Evolutionary conservation across 169 alveolate species (phyloP).

Genomic region (Babesia ovis): DNA sequence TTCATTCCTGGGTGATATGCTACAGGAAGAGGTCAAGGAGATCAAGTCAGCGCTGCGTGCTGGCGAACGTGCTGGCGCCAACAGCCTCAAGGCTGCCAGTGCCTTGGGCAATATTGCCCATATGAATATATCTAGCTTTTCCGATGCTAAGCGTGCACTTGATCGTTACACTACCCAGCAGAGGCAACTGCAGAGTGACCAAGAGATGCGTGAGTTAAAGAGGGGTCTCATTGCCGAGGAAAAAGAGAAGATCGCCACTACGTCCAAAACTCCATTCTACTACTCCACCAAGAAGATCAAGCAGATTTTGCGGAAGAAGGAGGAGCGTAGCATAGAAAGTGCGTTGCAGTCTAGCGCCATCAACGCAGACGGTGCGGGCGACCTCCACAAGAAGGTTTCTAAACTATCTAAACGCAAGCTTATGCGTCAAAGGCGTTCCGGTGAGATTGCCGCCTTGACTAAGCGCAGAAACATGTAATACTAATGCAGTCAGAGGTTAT

Average conservation of each 20-base stretch:
- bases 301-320: constrained; percentile 37
- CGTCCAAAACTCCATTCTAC: constrained; percentile 60
- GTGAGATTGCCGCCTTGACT: not conserved
- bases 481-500: no score
- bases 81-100: constrained; percentile 36
- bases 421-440: constrained; percentile 33
- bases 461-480: not conserved
- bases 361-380: constrained; percentile 41
- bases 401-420: constrained; percentile 18
- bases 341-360: constrained; percentile 50
- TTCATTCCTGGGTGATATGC: constrained; percentile 60
- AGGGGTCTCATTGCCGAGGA: constrained; percentile 52
- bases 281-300: constrained; percentile 65
- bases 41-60: constrained; percentile 36
- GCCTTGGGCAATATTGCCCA: constrained; percentile 46
- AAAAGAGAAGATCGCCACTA: constrained; percentile 47
- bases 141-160: constrained; percentile 65
- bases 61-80: constrained; percentile 34
- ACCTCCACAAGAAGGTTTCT: constrained; percentile 61
- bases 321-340: constrained; percentile 22
- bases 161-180: constrained; percentile 55
- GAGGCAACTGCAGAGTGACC: constrained; percentile 41
- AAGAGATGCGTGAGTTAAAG: constrained; percentile 42
- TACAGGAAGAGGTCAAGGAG: constrained; percentile 54
- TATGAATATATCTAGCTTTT: constrained; percentile 45